A percentile compares a stretch with the other conserved stretches of the same genome.
Evolutionary conservation across 1,284 basidiomycete species (phyloP).

Genomic region (Tilletia caries): DNA sequence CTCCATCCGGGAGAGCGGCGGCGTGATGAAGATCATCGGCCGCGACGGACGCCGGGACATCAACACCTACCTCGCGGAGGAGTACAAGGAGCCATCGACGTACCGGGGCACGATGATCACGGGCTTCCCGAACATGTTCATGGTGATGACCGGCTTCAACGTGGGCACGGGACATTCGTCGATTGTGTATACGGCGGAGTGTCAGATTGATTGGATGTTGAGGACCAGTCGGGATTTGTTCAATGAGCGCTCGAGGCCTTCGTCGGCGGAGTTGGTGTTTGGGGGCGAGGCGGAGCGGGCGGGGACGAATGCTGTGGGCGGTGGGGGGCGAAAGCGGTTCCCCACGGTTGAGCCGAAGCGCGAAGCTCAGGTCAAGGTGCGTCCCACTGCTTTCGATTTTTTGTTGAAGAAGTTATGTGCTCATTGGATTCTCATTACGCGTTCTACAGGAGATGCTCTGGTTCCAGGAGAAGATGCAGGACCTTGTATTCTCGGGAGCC

Average conservation of each 20-base stretch:
- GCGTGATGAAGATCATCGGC: conserved; percentile 26
- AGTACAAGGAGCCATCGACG: conserved; percentile 22
- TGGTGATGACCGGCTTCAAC: conserved; percentile 41
- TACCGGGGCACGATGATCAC: conserved; percentile 42
- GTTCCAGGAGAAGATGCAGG: conserved; percentile 25
- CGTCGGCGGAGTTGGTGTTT: background rate
- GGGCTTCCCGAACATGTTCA: conserved; percentile 48
- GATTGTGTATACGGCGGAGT: conserved; percentile 19
- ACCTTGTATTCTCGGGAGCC: conserved; percentile 27
- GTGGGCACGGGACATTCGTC: conserved; percentile 44
- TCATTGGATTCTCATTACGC: background rate
- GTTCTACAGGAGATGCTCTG: conserved; percentile 19
- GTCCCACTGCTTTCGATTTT: background rate
- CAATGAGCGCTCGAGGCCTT: background rate
- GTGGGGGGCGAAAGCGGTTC: conserved; percentile 16
- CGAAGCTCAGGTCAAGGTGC: conserved; percentile 24
- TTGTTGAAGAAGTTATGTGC: background rate
- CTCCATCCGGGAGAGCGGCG: conserved; percentile 23
- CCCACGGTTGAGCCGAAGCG: conserved; percentile 21
- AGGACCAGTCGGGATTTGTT: conserved; percentile 23
- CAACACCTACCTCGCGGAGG: conserved; percentile 20
- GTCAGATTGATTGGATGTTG: conserved; percentile 22
- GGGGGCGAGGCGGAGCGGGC: background rate
- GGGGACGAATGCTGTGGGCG: background rate
- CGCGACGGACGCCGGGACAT: conserved; percentile 22